Conservation (phyloP, 257 asterid species). For the Solanum lycopersicoides region DNA sequence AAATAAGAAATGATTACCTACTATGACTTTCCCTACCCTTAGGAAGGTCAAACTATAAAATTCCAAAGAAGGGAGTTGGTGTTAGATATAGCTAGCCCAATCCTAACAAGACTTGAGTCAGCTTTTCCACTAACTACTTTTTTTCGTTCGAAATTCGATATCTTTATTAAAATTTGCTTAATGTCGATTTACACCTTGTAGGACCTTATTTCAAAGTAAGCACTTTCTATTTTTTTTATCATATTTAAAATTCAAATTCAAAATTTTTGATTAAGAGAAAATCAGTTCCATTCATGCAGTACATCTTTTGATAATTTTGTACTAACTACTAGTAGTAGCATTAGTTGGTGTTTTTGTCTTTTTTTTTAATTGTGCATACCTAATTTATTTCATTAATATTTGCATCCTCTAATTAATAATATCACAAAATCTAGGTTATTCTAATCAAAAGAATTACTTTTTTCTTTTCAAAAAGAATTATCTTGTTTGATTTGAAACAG, state of each 20-base stretch:
- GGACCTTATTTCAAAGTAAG: too few relatives aligned
- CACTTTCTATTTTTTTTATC: too few relatives aligned
- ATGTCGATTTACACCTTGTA: too few relatives aligned
- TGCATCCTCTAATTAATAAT: background rate
- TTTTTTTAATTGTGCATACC: background rate
- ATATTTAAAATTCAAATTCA: too few relatives aligned
- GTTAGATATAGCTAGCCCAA: background rate
- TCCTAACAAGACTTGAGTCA: background rate
- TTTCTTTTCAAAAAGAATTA: too few relatives aligned
- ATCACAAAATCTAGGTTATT: background rate
- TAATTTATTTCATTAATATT: background rate
- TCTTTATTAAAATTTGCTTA: fast-evolving
- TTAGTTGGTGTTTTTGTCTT: background rate
- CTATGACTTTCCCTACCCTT: background rate
- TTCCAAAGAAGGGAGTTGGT: background rate
- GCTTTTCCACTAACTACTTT: background rate
- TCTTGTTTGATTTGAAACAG: too few relatives aligned
- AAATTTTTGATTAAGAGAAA: too few relatives aligned
- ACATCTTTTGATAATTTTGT: background rate
- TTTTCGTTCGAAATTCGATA: too few relatives aligned
- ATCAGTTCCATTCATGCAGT: fast-evolving
- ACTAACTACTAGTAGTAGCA: background rate
- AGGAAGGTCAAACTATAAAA: background rate
- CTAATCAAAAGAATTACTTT: too few relatives aligned
- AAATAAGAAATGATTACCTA: background rate